A percentile compares a stretch with the other conserved stretches of the same genome.
Evolutionary conservation across 148 eudicot genomes (phyloP).

Genomic region (Camellia granthamiana): DNA sequence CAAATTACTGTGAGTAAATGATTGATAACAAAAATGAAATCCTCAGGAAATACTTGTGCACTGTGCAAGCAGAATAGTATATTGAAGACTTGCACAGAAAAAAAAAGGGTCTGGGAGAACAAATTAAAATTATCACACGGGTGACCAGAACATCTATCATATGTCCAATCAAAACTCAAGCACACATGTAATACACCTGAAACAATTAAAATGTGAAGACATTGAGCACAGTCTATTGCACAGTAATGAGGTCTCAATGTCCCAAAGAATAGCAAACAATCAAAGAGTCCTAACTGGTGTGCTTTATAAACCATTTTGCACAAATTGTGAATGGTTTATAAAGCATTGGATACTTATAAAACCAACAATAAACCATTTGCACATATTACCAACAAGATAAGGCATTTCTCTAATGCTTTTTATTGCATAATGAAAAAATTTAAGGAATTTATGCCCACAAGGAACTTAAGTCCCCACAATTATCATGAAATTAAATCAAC

Average conservation of each 20-base stretch:
- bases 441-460: not conserved
- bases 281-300: not conserved
- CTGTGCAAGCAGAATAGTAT: not conserved
- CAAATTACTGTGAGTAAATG: slow-evolving; percentile 18
- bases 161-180: slow-evolving; percentile 2
- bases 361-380: not conserved
- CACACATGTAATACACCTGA: not conserved
- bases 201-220: not conserved
- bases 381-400: not conserved
- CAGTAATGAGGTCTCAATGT: not conserved
- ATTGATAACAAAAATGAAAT: slow-evolving; percentile 11
- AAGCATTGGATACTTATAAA: too few species aligned
- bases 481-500: not conserved
- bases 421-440: not conserved
- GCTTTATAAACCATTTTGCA: not conserved
- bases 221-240: not conserved
- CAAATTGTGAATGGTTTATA: too few species aligned
- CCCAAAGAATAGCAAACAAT: not conserved
- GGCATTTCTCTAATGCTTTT: not conserved
- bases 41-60: not conserved
- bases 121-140: too few species aligned
- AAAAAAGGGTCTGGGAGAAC: not conserved
- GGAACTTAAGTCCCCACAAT: not conserved
- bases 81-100: not conserved
- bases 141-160: not conserved